Evolutionary conservation across 805 yeast genomes (phyloP), one percentile per base, ranked within the genome.

Genomic region (Candida maesae): DNA sequence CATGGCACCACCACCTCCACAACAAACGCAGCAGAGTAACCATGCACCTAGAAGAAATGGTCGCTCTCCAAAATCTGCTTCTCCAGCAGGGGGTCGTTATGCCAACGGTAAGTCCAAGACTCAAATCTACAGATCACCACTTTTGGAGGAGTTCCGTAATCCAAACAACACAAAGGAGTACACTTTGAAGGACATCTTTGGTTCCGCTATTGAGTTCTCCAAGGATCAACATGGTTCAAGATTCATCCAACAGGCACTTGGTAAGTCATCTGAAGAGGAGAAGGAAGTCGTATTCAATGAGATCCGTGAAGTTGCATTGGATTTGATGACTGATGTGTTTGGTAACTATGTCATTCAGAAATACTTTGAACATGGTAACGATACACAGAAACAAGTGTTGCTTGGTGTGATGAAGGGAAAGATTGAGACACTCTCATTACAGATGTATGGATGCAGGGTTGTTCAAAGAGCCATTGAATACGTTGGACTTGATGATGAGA

Each of bases 361-460:
- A 63, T 86, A 79, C 56, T 87, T 93, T 62, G 98, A 93, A 65
- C 73, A 68, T 55, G 96, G 97, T 24, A 69, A 81, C 4, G 71
- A 64, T 19, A 73, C 78, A 18, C 97, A 91, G 59, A 79, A 75
- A 55, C 71, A 76, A 24, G 71, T 81, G 11, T 68, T 93, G 47
- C 76, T 87, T 38, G 81, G 75, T 29, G 70, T 73, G 39, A 83
- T 89, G 89, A 70, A 71, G 41, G 88, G 90, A 7, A 81, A 81
- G 37, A 78, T 93, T 56, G 74, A 84, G 47, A 74, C 73, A 16
- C 68, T 93, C 41, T 84, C 96, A 0, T 65, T 89, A 56, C 98
- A 93, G 58, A 91, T 91, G 96, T 93, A 93, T 62, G 98, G 98
- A 2, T 93, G 99, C 61, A 75, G 99, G 50, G 99, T 93, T 35